Base-by-base conservation (phyloP, 371 early-diverging fungal species). In the Rhizomucor miehei region DNA sequence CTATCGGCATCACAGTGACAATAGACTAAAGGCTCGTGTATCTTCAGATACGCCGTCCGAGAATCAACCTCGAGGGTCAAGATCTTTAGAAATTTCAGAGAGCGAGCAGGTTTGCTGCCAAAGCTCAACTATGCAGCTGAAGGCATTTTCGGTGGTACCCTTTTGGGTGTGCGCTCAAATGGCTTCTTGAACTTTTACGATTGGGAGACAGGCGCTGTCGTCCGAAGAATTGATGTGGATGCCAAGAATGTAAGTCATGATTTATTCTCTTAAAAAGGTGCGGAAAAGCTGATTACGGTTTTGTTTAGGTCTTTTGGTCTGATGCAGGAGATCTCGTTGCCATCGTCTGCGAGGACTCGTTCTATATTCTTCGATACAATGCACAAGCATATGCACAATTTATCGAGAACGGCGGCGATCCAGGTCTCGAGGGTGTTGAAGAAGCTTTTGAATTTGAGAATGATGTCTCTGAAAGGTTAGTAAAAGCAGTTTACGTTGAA, bases 381-480 rank as follows among this genome's bases (percentile, higher is more conserved):
- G 85, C 93, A n/a, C 75, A 82, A 13, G 93, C 92, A 0, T 94
- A 90, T 65, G 65, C 80, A 41, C 86, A 88, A 55, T 83, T 81
- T 58, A 60, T 90, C 20, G 95, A 92, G 60, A 84, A 81, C 43
- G 89, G 87, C 14, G 80, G 79, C n/a, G 66, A 81, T 36, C 77
- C 88, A 17, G 85, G 89, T 17, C 92, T 92, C 60, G 98, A 97
- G 65, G 99, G 99, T 40, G 89, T 95, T 23, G 98, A 97, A 66
- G 91, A 91, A 48, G 98, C 97, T 0, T 83, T 99, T 57, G 95
- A 96, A 51, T 91, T 98, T 65, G 81, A 95, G n/a, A 81, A 89
- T 24, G 97, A 97, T 62, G 84, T 97, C 53, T 66, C 86, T 10
- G 98, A 98, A 59, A 81, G 75, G 75, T 87, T 62, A 45, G 67